Evolutionary conservation across 371 early-diverging fungal species (phyloP).

Genomic region (Smittium mucronatum): DNA sequence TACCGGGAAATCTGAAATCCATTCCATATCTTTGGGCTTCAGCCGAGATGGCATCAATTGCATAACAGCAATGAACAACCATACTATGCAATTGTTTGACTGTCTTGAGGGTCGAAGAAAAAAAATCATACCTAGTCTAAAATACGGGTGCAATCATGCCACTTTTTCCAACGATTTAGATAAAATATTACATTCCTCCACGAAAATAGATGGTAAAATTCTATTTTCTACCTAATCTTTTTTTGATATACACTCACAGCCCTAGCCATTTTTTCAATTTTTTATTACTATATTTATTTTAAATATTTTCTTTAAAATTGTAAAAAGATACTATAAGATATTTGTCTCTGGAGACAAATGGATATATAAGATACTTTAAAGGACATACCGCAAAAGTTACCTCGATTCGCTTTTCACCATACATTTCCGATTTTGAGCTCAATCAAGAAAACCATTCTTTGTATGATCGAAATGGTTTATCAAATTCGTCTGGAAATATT

Average conservation of each 20-base stretch:
- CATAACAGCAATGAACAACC: constrained; percentile 1
- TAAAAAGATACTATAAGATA: constrained; percentile 64
- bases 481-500: no score
- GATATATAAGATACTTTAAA: constrained; percentile 77
- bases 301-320: background rate
- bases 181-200: constrained; percentile 74
- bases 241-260: no score
- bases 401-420: constrained; percentile 16
- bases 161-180: constrained; percentile 67
- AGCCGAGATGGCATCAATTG: background rate
- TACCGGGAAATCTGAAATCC: background rate
- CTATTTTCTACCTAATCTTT: no score
- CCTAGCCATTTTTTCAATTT: no score
- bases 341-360: constrained; percentile 81
- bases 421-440: background rate
- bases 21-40: background rate
- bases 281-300: background rate
- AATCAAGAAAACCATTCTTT: background rate
- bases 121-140: constrained; percentile 56
- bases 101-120: constrained; percentile 42
- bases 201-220: constrained; percentile 70
- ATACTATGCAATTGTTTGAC: constrained; percentile 2
- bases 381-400: constrained; percentile 56
- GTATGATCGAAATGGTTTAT: no score
- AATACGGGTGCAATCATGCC: constrained; percentile 72